Conservation (phyloP, 208 protist species). For the Wallacemonas collosoma region DNA sequence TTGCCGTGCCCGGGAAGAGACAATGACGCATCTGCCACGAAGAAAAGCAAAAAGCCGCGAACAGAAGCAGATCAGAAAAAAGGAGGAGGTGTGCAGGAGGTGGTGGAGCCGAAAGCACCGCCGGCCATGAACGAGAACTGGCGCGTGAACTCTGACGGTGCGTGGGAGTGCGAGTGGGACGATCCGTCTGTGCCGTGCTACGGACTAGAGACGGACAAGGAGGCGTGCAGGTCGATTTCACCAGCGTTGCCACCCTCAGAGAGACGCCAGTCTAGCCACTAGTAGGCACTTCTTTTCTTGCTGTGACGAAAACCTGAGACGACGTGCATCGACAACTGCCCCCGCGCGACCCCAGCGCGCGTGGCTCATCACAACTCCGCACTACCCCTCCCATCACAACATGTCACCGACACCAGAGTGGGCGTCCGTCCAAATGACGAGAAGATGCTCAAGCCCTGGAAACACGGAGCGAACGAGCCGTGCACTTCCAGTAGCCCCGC, state of each 20-base stretch:
- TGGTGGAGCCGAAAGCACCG: not conserved
- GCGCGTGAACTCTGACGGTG: not conserved
- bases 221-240: not conserved
- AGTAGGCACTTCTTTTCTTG: too few relatives aligned
- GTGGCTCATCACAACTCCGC: too few relatives aligned
- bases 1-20: not conserved
- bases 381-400: too few relatives aligned
- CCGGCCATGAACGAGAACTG: constrained; percentile 2
- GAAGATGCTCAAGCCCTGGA: too few relatives aligned
- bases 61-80: not conserved
- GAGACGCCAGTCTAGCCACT: not conserved
- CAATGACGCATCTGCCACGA: not conserved
- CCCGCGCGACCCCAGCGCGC: too few relatives aligned
- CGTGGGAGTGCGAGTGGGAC: constrained; percentile 8
- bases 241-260: not conserved
- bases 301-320: too few relatives aligned
- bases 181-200: not conserved
- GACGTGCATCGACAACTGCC: too few relatives aligned
- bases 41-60: not conserved
- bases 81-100: not conserved
- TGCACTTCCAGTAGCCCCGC: too few relatives aligned
- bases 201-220: too few relatives aligned
- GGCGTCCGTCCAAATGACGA: too few relatives aligned
- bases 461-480: too few relatives aligned
- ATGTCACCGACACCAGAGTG: too few relatives aligned